Conservation (phyloP, 257 asterid species). For the Rhazya stricta region DNA sequence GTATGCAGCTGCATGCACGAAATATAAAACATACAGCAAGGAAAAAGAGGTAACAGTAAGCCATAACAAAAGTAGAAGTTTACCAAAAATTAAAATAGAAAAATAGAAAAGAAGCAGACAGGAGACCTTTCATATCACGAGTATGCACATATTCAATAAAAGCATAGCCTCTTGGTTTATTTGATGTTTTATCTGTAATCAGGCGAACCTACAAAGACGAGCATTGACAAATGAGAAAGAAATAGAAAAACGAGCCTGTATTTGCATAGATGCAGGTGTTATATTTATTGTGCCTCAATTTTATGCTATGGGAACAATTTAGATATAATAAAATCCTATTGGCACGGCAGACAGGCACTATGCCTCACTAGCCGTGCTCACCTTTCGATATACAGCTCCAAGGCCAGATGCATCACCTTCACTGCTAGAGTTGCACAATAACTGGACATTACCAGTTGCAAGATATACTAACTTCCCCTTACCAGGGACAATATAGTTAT, state of each 20-base stretch:
- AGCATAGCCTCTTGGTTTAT: slow-evolving; percentile 95
- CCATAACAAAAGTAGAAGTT: background rate
- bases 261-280: slow-evolving; percentile 12
- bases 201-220: slow-evolving; percentile 70
- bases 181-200: slow-evolving; percentile 66
- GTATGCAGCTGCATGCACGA: slow-evolving; percentile 72
- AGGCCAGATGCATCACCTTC: slow-evolving; percentile 92
- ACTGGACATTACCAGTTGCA: slow-evolving; percentile 75
- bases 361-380: slow-evolving; percentile 99
- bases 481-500: slow-evolving; percentile 73
- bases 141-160: slow-evolving; percentile 83
- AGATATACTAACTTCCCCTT: slow-evolving; percentile 85
- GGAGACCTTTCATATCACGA: slow-evolving; percentile 89
- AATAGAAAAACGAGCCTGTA: slow-evolving; percentile 12
- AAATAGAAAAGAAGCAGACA: slow-evolving; percentile 7
- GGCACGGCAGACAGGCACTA: slow-evolving; percentile 99
- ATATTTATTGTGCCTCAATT: slow-evolving; percentile 18
- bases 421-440: slow-evolving; percentile 81
- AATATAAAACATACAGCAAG: slow-evolving; percentile 1
- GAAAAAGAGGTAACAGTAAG: background rate
- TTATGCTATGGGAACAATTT: slow-evolving; percentile 7
- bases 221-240: slow-evolving; percentile 22
- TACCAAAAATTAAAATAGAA: background rate
- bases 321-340: slow-evolving; percentile 49
- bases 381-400: slow-evolving; percentile 93